Evolutionary conservation across 441 rosid species (phyloP).

Genomic region (Croton laevigatus): DNA sequence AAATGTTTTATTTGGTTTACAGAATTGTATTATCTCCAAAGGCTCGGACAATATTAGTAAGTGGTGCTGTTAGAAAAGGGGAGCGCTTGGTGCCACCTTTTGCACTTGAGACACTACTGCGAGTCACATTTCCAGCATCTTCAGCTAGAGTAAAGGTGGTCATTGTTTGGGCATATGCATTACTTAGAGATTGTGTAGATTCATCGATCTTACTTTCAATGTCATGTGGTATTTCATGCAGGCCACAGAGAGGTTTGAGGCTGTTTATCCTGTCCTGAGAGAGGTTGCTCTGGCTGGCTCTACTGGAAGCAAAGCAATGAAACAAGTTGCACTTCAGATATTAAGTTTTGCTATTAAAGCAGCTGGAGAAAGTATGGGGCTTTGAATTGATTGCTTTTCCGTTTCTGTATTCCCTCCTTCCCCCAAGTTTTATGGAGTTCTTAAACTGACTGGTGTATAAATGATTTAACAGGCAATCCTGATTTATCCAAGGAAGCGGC

Average conservation of each 20-base stretch:
- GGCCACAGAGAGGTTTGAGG: constrained; percentile 93
- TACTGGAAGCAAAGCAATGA: constrained; percentile 83
- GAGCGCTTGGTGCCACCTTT: constrained; percentile 84
- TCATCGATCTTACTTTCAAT: constrained; percentile 1
- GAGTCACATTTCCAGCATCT: constrained; percentile 68
- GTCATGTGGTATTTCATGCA: constrained; percentile 29
- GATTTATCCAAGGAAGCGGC: constrained; percentile 74
- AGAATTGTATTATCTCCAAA: constrained; percentile 76
- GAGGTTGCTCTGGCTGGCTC: constrained; percentile 84
- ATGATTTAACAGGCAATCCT: constrained; percentile 44
- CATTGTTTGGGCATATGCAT: constrained; percentile 16
- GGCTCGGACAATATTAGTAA: constrained; percentile 66
- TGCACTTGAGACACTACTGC: constrained; percentile 62
- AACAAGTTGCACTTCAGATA: constrained; percentile 68
- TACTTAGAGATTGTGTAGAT: constrained; percentile 5
- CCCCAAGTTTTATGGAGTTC: not conserved
- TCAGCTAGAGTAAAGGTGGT: constrained; percentile 76
- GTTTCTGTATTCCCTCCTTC: not conserved
- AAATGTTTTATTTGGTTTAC: constrained; percentile 12
- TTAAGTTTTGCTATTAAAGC: constrained; percentile 54
- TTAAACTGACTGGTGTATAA: not conserved
- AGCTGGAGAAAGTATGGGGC: constrained; percentile 67
- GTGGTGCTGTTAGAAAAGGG: constrained; percentile 83
- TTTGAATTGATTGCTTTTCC: not conserved
- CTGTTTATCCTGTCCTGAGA: constrained; percentile 64